Conservation (phyloP, 139 green algal genomes). For the Asterochloris erici region DNA sequence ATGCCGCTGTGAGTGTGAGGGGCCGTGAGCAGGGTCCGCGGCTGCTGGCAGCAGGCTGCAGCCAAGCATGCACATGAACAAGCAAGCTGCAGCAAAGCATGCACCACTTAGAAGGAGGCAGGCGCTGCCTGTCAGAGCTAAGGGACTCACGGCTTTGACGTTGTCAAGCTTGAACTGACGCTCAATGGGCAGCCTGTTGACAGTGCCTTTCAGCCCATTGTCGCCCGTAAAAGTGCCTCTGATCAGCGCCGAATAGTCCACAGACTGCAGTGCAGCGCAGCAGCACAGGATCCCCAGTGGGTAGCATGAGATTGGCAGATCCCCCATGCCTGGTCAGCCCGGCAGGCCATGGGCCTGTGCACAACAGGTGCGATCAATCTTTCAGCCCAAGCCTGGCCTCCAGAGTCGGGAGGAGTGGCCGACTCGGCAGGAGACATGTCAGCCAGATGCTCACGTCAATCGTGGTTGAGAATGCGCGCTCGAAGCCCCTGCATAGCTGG, state of each 20-base stretch:
- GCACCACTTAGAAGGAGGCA: too few relatives aligned
- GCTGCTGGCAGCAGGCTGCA: background rate
- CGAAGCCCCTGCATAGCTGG: conserved; percentile 85
- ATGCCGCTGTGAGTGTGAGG: background rate
- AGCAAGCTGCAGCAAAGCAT: background rate
- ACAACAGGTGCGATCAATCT: background rate
- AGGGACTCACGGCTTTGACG: conserved; percentile 63
- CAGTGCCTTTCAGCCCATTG: conserved; percentile 29
- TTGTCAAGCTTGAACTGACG: conserved; percentile 75
- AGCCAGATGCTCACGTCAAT: conserved; percentile 54
- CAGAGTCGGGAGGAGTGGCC: background rate
- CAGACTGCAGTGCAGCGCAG: conserved; percentile 9
- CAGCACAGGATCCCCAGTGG: background rate
- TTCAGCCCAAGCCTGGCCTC: too few relatives aligned
- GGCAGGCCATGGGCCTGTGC: background rate
- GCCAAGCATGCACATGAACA: background rate
- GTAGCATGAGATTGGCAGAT: too few relatives aligned
- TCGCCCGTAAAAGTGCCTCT: conserved; percentile 26
- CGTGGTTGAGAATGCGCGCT: conserved; percentile 69
- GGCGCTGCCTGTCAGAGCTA: background rate
- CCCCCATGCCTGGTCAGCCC: background rate
- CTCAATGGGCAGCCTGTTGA: conserved; percentile 73
- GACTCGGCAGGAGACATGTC: background rate
- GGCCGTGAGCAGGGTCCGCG: too few relatives aligned
- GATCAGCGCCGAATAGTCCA: conserved; percentile 34